These are phyloP conservation scores for Aurantiochytrium sp. DNA, from an alignment of 108 stramenopile genomes.

Conservation along the genomic window DNA sequence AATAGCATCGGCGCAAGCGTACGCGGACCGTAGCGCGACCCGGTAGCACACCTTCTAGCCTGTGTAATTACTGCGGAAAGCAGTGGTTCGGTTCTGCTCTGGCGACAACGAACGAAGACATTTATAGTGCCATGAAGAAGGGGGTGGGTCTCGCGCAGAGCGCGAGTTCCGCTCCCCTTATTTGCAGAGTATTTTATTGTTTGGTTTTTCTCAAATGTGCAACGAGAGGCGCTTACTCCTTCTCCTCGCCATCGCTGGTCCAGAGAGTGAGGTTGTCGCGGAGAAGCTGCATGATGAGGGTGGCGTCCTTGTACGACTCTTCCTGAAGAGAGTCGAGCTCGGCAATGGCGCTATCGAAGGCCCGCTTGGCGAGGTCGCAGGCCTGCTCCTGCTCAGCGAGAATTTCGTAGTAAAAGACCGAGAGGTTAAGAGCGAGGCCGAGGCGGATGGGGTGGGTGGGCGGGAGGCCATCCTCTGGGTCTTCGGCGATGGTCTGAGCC, in stretches of 20 bases:
- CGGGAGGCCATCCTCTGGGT: constrained; percentile 74
- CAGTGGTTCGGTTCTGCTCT: too few relatives aligned
- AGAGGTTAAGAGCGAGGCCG: constrained; percentile 99
- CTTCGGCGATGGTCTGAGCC: constrained; percentile 83
- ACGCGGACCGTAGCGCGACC: too few relatives aligned
- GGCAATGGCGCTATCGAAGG: constrained; percentile 99
- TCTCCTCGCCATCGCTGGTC: constrained; percentile 75
- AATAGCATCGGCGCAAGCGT: too few relatives aligned
- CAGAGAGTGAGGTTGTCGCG: constrained; percentile 99
- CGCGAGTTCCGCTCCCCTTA: too few relatives aligned
- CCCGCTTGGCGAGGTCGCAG: constrained; percentile 94
- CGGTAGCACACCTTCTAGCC: too few relatives aligned
- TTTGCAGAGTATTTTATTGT: not conserved
- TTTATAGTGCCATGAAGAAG: too few relatives aligned
- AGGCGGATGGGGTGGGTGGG: constrained; percentile 99
- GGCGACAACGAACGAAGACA: too few relatives aligned
- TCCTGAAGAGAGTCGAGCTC: constrained; percentile 98
- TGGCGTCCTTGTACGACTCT: constrained; percentile 99
- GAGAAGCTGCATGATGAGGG: constrained; percentile 99
- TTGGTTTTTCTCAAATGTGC: not conserved
- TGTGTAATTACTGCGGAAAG: too few relatives aligned
- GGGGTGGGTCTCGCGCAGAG: too few relatives aligned
- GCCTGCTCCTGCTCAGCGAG: constrained; percentile 90
- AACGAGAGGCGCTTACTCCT: not conserved
- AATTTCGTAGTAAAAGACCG: constrained; percentile 99